Base-by-base conservation (phyloP, 2,329 filamentous ascomycete genomes). In the Clarireedia sp. region DNA sequence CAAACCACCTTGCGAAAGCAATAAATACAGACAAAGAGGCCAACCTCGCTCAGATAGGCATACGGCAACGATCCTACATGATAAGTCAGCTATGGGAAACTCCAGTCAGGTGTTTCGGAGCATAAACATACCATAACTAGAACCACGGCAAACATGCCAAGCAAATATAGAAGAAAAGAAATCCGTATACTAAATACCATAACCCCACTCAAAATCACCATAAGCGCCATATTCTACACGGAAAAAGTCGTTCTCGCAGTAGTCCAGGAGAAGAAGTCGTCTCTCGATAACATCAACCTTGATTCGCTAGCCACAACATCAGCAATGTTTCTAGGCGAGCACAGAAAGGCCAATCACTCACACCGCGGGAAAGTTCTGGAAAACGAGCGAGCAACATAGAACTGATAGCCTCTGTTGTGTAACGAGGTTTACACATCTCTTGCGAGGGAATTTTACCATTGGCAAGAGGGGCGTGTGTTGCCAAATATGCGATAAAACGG, bases 401-500 rank as follows among this genome's bases (percentile, higher is more conserved):
- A 3, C 49, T 40, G 12, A 54, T 56, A 5, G 48, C 23, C 2
- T 19, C 29, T 4, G 49, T 53, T 3, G 33, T 54, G 16, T 56
- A 44, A 10, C 54, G 26, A 21, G 41, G 37, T 3, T 53, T 46
- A 2, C 19, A 8, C 19, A n/a, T 24, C 14, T 56, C 54, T n/a
- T 54, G 48, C 8, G n/a, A 40, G 7, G 54, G 54, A 3, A 56
- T 41, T 14, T 54, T 56, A 2, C 54, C 54, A 21, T 56, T 17
- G 14, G 36, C 26, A 14, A 56, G 40, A 4, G 50, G 49, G 38
- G 54, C 54, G 29, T 56, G 54, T 9, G 54, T 56, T 9, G 54
- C 51, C 12, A 56, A 12, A 16, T 56, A 56, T 12, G 54, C 54
- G 17, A 56, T 56, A 24, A 51, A 56, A 12, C 54, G 50, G 23